Conservation (phyloP, 2,329 filamentous ascomycete genomes). For the Piedraia hortae region DNA sequence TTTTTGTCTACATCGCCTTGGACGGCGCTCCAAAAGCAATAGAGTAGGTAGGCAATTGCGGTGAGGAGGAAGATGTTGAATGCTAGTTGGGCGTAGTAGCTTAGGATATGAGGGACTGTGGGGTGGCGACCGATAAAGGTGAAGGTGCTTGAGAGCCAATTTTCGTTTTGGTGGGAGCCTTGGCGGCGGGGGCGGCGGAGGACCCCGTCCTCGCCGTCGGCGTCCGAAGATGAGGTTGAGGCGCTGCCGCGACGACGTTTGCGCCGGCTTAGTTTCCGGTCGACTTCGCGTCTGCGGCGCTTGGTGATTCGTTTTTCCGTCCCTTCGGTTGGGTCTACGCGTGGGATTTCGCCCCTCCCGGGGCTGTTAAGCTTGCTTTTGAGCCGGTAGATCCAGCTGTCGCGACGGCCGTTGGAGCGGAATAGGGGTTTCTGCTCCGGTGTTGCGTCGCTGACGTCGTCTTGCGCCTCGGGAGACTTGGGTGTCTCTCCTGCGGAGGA, state of each 20-base stretch:
- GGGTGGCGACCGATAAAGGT: conserved; percentile 36
- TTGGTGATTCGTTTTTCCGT: conserved; percentile 14
- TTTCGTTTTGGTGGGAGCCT: conserved; percentile 5
- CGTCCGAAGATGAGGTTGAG: conserved; percentile 7
- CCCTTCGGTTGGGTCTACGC: conserved; percentile 12
- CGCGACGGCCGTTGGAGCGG: conserved; percentile 4
- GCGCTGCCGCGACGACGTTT: conserved; percentile 10
- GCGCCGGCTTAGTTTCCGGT: conserved; percentile 6
- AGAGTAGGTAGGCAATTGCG: conserved; percentile 35
- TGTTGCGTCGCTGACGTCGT: conserved; percentile 13
- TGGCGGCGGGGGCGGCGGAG: conserved; percentile 5
- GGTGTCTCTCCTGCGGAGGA: conserved; percentile 24
- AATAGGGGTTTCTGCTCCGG: conserved; percentile 7
- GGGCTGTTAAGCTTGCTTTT: conserved; percentile 14
- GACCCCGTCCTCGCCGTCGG: conserved; percentile 8
- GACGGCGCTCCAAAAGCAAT: conserved; percentile 40
- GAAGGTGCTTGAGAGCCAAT: conserved; percentile 22
- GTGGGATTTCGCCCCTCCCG: conserved; percentile 13
- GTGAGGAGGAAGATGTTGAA: conserved; percentile 37
- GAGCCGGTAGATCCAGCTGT: conserved; percentile 5
- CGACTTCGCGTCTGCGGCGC: conserved; percentile 7
- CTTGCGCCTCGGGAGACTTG: conserved; percentile 16
- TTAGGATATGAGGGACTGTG: conserved; percentile 35
- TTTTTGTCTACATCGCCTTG: conserved; percentile 49
- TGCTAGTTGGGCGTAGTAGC: conserved; percentile 35